Base-by-base conservation (phyloP, 1,139 yeast species). In the Nakaseomyces delphensis region DNA sequence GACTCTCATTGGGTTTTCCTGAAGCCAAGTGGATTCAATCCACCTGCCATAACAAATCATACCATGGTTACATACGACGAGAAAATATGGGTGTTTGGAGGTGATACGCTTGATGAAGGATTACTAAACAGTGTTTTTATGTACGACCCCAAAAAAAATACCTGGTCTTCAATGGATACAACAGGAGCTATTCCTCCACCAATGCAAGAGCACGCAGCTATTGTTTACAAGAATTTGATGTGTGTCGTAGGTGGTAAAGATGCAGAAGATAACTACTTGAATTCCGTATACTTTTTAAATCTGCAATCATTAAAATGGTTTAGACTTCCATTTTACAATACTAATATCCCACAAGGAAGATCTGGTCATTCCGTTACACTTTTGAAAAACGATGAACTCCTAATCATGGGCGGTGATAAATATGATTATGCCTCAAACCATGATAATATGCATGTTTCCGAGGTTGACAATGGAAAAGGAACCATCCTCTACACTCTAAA, bases 361-460 rank as follows among this genome's bases (percentile, higher is more conserved):
- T 84, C 94, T 49, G 98, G 98, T n/a, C 98, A 91, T 63, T 78
- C 96, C 8, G 70, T 91, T 69, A 80, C 96, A 1, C 76, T 81
- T 45, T 70, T 83, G 41, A 52, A 58, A 16, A 75, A 69, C 40
- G 77, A 84, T 57, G 84, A 81, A 62, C 62, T 91, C 42, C 60
- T 89, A 21, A 77, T 91, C 18, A 81, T 93, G 84, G 98, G 98
- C 37, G 98, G 98, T 47, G 95, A 86, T 60, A 74, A 79, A 50
- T 76, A 79, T 52, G 84, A 79, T 55, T 77, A 62, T 48, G 64
- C 65, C 16, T 65, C 74, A 9, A 77, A 74, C 50, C 78, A 74
- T 29, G 58, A 58, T 38, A 63, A 67, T 32, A 50, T 64, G 14
- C 70, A 65, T 46, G 69, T 73, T 10, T 69, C 70, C 31, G 70